These are phyloP conservation scores for Cordyceps tenuipes DNA, from an alignment of 2,329 filamentous ascomycete species.

Conservation along the genomic window DNA sequence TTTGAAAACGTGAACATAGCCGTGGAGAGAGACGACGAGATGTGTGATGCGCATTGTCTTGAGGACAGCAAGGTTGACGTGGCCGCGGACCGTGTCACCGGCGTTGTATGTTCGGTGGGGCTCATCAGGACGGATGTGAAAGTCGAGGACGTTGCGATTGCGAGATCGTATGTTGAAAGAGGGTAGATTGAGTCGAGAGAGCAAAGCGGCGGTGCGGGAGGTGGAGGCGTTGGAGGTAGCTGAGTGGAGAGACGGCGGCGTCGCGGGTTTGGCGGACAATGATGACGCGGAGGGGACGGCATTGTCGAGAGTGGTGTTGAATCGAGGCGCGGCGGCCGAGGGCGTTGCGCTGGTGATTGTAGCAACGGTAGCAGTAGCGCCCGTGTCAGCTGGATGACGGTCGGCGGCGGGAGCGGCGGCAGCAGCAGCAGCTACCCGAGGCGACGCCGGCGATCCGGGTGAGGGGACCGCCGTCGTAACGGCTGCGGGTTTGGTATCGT, in stretches of 20 bases:
- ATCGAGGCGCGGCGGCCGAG: slow-evolving; percentile 14
- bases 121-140: slow-evolving; percentile 68
- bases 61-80: slow-evolving; percentile 62
- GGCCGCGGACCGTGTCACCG: slow-evolving; percentile 65
- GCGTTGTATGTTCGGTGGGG: slow-evolving; percentile 69
- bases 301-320: not conserved
- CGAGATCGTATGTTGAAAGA: slow-evolving; percentile 41
- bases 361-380: not conserved
- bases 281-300: slow-evolving; percentile 25
- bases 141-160: slow-evolving; percentile 63
- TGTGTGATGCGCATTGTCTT: slow-evolving; percentile 74
- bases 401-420: not conserved
- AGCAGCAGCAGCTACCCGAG: not conserved
- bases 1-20: slow-evolving; percentile 72
- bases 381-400: not conserved
- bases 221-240: slow-evolving; percentile 16
- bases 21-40: slow-evolving; percentile 68
- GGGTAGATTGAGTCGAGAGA: slow-evolving; percentile 45
- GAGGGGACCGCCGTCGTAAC: not conserved
- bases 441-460: not conserved
- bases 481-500: not conserved
- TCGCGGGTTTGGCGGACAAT: slow-evolving; percentile 17
- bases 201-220: slow-evolving; percentile 29
- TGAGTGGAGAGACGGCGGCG: slow-evolving; percentile 17
- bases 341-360: not conserved